Evolutionary conservation across 179 eudicot genomes (phyloP).

Genomic region (Silene vulgaris): DNA sequence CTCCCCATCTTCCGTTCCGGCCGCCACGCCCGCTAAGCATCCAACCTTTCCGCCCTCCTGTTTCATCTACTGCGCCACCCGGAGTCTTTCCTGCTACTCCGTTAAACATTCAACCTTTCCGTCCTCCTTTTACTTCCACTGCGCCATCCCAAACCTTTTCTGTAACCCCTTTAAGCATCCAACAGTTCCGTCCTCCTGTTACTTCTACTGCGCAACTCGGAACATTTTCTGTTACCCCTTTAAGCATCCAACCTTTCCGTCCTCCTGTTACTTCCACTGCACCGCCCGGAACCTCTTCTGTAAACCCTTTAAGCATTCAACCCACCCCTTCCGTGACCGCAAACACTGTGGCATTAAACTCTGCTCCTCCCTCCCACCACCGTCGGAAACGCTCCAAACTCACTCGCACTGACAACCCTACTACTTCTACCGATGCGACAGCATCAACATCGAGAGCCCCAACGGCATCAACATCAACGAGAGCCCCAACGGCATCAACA

Average conservation of each 20-base stretch:
- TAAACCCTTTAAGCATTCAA: background rate
- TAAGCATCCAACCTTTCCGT: too few relatives aligned
- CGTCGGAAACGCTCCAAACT: slow-evolving; percentile 9
- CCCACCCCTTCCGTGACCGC: background rate
- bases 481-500: slow-evolving; percentile 13
- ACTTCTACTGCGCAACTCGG: background rate
- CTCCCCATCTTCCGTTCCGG: background rate
- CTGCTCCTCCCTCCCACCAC: slow-evolving; percentile 7
- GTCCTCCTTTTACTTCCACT: too few relatives aligned
- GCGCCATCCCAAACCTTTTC: background rate
- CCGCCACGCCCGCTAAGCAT: background rate
- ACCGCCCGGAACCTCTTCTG: background rate
- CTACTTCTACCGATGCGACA: background rate
- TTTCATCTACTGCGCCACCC: too few relatives aligned
- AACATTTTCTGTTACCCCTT: too few relatives aligned
- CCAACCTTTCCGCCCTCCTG: too few relatives aligned
- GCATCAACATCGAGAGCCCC: slow-evolving; percentile 18
- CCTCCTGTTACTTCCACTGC: slow-evolving; percentile 1
- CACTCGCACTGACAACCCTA: background rate
- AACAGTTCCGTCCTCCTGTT: slow-evolving; percentile 8
- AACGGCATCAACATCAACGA: slow-evolving; percentile 13
- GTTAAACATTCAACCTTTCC: too few relatives aligned
- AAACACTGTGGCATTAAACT: background rate
- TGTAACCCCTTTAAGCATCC: slow-evolving; percentile 1
- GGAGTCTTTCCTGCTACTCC: too few relatives aligned